Conservation (phyloP, 306 rosid genomes). For the Casuarina cunninghamiana region DNA sequence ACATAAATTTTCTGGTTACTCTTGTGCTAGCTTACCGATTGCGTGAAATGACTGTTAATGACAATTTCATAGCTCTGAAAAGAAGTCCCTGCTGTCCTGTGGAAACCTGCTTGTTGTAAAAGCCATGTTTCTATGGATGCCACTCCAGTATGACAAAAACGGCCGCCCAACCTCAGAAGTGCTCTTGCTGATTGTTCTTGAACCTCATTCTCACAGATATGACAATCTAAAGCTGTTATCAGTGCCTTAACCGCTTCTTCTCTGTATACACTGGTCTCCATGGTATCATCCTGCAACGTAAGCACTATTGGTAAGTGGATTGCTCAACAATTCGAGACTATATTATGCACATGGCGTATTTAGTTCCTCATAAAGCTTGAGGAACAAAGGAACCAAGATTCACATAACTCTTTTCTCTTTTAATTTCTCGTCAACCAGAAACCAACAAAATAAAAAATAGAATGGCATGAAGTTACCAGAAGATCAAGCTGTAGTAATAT, state of each 20-base stretch:
- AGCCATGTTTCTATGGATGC: conserved; percentile 57
- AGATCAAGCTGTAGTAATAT: conserved; percentile 73
- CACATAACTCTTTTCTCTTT: neutral
- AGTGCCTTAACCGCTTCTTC: conserved; percentile 75
- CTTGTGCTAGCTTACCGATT: conserved; percentile 38
- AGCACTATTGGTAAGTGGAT: conserved; percentile 70
- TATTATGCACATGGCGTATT: neutral
- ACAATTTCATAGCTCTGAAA: conserved; percentile 39
- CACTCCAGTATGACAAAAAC: conserved; percentile 59
- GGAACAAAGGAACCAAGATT: neutral
- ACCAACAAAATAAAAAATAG: neutral
- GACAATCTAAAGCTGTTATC: conserved; percentile 53
- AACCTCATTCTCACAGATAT: conserved; percentile 32
- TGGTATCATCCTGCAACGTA: conserved; percentile 76
- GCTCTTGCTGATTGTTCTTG: conserved; percentile 70
- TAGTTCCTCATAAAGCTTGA: neutral
- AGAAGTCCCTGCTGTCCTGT: conserved; percentile 37
- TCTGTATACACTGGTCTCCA: conserved; percentile 62
- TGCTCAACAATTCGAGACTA: conserved; percentile 23
- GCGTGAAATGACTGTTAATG: conserved; percentile 24
- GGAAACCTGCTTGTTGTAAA: conserved; percentile 69
- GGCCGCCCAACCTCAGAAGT: conserved; percentile 66
- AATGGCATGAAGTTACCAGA: conserved; percentile 51
- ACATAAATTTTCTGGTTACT: neutral
- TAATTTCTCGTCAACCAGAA: neutral